Evolutionary conservation across 148 eudicot genomes (phyloP).

Genomic region (Arctostaphylos glauca): DNA sequence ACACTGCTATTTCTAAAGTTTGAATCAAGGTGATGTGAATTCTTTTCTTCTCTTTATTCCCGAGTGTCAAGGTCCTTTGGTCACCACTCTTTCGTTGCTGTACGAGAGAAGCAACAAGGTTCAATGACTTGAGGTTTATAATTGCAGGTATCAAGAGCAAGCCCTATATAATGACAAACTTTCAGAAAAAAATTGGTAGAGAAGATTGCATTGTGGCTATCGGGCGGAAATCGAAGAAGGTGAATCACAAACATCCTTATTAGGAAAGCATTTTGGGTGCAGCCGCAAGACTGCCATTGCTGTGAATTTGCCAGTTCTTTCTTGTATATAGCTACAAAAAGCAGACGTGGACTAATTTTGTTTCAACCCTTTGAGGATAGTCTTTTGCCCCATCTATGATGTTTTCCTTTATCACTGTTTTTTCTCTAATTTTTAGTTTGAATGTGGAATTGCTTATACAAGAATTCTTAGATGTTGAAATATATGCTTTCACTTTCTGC

Average conservation of each 20-base stretch:
- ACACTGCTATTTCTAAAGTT: not conserved
- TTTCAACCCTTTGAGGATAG: not conserved
- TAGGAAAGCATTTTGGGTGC: slow-evolving; percentile 13
- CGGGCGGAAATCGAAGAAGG: not conserved
- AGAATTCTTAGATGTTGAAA: not conserved
- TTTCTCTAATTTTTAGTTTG: not conserved
- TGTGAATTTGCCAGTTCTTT: not conserved
- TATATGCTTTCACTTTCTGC: not conserved
- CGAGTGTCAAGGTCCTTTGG: not conserved
- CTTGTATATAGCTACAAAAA: not conserved
- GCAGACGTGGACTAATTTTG: not conserved
- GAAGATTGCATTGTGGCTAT: slow-evolving; percentile 1
- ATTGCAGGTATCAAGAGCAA: slow-evolving; percentile 48
- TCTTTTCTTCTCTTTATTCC: not conserved
- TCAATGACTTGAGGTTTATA: not conserved
- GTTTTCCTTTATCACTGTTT: not conserved
- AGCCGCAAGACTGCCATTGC: slow-evolving; percentile 22
- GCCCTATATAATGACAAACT: slow-evolving; percentile 37
- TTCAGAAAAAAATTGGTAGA: not conserved
- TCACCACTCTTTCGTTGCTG: not conserved
- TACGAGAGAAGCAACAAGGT: not conserved
- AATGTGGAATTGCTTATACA: not conserved
- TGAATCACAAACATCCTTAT: slow-evolving; percentile 3
- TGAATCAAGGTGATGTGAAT: not conserved
- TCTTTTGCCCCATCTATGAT: too few species aligned